These are phyloP conservation scores for Tolypocladium tropicale DNA, from an alignment of 2,329 filamentous ascomycete genomes.

Conservation along the genomic window DNA sequence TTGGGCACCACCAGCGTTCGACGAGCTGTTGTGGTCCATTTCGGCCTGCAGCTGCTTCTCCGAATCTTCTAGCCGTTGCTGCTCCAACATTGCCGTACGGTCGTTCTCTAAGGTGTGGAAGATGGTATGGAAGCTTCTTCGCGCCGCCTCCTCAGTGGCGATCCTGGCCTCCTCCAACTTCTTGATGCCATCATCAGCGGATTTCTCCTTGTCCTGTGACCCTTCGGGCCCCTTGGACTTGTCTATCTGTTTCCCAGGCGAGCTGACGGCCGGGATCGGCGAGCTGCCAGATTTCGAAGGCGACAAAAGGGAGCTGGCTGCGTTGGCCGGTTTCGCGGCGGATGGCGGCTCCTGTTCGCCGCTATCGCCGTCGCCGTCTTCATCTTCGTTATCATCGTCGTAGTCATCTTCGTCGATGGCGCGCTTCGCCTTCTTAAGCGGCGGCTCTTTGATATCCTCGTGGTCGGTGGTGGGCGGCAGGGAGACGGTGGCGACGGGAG, in stretches of 20 bases:
- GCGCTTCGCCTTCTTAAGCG: conserved; percentile 64
- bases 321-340: conserved; percentile 40
- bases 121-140: conserved; percentile 81
- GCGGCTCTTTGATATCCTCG: conserved; percentile 46
- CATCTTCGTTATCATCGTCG: conserved; percentile 75
- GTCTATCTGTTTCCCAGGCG: conserved; percentile 45
- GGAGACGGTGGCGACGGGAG: conserved; percentile 25
- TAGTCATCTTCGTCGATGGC: conserved; percentile 79
- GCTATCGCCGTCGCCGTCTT: conserved; percentile 61
- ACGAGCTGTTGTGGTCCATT: conserved; percentile 60
- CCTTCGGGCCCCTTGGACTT: conserved; percentile 41
- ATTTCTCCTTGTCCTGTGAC: conserved; percentile 49
- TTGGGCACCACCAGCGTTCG: conserved; percentile 36
- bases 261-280: conserved; percentile 51
- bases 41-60: conserved; percentile 94
- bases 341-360: conserved; percentile 43
- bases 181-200: conserved; percentile 81
- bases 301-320: conserved; percentile 51
- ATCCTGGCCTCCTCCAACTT: conserved; percentile 87
- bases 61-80: conserved; percentile 92
- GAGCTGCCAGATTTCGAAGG: conserved; percentile 62
- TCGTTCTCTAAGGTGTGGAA: conserved; percentile 96
- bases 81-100: conserved; percentile 90
- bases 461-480: conserved; percentile 49
- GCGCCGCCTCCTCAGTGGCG: conserved; percentile 80